These are phyloP conservation scores for Aspergillus quadricinctus DNA, from an alignment of 2,329 filamentous ascomycete genomes.

Conservation along the genomic window DNA sequence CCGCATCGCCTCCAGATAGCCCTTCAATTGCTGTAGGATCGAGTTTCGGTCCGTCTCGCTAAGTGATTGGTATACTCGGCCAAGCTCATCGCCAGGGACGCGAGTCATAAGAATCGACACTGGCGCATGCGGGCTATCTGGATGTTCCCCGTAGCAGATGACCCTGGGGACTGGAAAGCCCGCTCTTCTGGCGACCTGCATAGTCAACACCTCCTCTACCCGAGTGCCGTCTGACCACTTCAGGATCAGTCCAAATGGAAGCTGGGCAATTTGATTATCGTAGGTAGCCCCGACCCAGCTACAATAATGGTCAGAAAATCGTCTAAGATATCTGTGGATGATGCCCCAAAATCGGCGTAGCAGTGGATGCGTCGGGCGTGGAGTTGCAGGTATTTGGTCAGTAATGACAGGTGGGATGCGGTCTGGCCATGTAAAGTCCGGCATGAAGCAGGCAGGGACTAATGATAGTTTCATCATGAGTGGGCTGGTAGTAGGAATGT, in stretches of 20 bases:
- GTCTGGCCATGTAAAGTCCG: conserved; percentile 17
- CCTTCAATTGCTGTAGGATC: conserved; percentile 26
- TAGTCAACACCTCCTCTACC: conserved; percentile 32
- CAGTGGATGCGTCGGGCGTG: conserved; percentile 9
- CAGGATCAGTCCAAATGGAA: conserved; percentile 36
- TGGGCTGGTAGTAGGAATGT: neutral
- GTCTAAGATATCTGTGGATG: conserved; percentile 23
- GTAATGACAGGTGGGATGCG: conserved; percentile 4
- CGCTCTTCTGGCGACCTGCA: conserved; percentile 26
- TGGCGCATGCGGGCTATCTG: conserved; percentile 25
- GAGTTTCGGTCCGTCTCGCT: conserved; percentile 22
- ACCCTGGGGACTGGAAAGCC: conserved; percentile 31
- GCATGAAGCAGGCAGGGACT: conserved; percentile 10
- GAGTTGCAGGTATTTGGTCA: conserved; percentile 20
- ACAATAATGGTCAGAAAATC: conserved; percentile 30
- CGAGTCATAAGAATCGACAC: conserved; percentile 39
- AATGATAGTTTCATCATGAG: conserved; percentile 3
- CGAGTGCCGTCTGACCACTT: conserved; percentile 37
- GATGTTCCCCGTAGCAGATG: conserved; percentile 32
- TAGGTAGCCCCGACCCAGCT: conserved; percentile 24
- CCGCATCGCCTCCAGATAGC: conserved; percentile 29
- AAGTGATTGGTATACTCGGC: conserved; percentile 26
- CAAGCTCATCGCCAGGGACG: conserved; percentile 31
- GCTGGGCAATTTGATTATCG: conserved; percentile 30
- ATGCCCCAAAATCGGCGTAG: conserved; percentile 26